phyloP scores from a whole-genome alignment of 768 basidiomycete genomes.

The Mycena latifolia region DNA sequence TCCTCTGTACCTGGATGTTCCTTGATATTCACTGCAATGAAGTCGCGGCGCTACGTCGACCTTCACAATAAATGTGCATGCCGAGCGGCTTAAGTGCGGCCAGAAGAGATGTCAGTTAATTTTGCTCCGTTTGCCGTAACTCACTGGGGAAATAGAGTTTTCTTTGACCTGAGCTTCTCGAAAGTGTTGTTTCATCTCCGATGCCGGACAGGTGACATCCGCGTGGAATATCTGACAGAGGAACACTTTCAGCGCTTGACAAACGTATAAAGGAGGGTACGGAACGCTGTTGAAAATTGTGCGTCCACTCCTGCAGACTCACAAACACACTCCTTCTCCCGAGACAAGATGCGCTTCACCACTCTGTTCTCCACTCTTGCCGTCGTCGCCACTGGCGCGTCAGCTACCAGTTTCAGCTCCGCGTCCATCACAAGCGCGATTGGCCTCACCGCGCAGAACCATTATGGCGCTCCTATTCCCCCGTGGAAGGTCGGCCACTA shows the following conservation, averaged over 20 bases:
- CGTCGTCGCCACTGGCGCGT: slow-evolving; percentile 21
- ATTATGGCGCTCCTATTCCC: slow-evolving; percentile 49
- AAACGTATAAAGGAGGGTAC: slow-evolving; percentile 18
- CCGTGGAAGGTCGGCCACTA: slow-evolving; percentile 45
- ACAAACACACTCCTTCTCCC: slow-evolving; percentile 6
- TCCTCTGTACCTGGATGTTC: slow-evolving; percentile 26
- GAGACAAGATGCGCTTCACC: slow-evolving; percentile 32
- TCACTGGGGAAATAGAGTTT: neutral
- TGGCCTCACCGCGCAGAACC: slow-evolving; percentile 36
- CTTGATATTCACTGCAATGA: slow-evolving; percentile 23
- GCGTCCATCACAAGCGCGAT: slow-evolving; percentile 10
- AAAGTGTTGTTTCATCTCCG: slow-evolving; percentile 9
- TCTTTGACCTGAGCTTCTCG: too few species aligned
- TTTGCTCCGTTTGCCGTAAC: slow-evolving; percentile 5
- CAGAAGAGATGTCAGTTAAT: neutral
- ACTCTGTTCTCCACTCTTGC: slow-evolving; percentile 22
- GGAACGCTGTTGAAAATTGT: slow-evolving; percentile 20
- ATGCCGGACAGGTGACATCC: slow-evolving; percentile 18
- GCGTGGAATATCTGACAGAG: slow-evolving; percentile 8
- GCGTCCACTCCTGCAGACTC: slow-evolving; percentile 21
- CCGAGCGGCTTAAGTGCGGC: slow-evolving; percentile 16
- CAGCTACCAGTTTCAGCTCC: slow-evolving; percentile 10
- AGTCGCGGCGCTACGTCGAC: neutral
- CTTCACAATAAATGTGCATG: neutral
- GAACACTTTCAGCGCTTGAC: slow-evolving; percentile 1